Conservation (phyloP, 2,329 filamentous ascomycete genomes). For the Verticillium zaregamsianum region DNA sequence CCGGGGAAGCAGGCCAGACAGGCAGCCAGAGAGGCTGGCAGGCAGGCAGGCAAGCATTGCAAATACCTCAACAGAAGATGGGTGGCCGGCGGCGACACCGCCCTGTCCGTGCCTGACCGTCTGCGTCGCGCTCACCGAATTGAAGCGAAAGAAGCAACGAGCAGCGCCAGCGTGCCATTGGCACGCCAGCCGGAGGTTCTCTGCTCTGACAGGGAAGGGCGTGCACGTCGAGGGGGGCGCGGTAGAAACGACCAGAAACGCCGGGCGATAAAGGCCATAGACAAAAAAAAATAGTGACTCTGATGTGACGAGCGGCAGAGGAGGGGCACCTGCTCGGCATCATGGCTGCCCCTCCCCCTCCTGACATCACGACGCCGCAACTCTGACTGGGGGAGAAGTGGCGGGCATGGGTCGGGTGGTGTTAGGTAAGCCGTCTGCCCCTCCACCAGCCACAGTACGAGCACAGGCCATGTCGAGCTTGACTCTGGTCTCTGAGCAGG, state of each 20-base stretch:
- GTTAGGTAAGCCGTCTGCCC: neutral
- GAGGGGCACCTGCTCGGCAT: neutral
- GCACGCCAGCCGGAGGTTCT: neutral
- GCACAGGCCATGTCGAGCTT: neutral
- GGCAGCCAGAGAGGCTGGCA: neutral
- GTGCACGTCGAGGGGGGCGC: neutral
- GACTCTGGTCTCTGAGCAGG: neutral
- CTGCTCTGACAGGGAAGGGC: neutral
- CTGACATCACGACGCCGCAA: slow-evolving; percentile 1
- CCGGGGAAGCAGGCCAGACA: too few species aligned
- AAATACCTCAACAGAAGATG: neutral
- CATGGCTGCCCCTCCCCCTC: slow-evolving; percentile 1
- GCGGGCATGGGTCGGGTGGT: neutral
- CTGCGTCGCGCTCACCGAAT: neutral
- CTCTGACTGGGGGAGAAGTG: neutral
- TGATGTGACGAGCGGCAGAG: neutral
- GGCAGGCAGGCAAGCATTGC: neutral
- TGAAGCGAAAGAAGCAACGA: neutral
- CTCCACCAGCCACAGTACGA: neutral
- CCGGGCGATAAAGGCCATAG: neutral
- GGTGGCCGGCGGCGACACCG: neutral
- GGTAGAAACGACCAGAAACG: neutral
- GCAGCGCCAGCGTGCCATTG: neutral
- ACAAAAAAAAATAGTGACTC: neutral
- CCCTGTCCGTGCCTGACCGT: neutral